Conservation (phyloP, 2,329 filamentous ascomycete species). For the Alternaria arbusti region DNA sequence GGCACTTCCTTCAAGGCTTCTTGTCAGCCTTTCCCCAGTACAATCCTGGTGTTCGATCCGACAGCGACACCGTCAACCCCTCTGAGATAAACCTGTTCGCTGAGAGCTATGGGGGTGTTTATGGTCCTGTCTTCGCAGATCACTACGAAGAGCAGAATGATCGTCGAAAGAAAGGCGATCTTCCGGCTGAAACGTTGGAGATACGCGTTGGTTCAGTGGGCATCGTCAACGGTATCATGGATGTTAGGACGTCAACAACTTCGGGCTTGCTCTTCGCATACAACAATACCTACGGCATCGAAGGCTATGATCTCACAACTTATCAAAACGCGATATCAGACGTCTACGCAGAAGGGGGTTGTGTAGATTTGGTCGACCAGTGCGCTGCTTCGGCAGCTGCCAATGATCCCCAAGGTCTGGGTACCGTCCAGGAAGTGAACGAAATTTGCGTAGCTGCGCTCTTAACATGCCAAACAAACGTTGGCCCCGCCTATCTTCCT, state of each 20-base stretch:
- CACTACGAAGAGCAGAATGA: constrained; percentile 68
- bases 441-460: background rate
- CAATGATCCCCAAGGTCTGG: constrained; percentile 45
- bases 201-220: constrained; percentile 69
- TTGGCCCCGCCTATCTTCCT: constrained; percentile 20
- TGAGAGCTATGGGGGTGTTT: constrained; percentile 74
- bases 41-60: constrained; percentile 55
- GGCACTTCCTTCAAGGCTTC: constrained; percentile 71
- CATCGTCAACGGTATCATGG: constrained; percentile 75
- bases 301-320: constrained; percentile 61
- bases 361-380: constrained; percentile 52
- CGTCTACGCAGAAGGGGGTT: constrained; percentile 59
- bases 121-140: constrained; percentile 68
- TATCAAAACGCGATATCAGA: constrained; percentile 55
- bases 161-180: constrained; percentile 57
- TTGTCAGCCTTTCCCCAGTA: constrained; percentile 65
- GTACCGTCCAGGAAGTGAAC: constrained; percentile 42
- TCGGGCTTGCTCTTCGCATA: constrained; percentile 64
- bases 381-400: constrained; percentile 41
- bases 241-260: constrained; percentile 66
- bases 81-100: constrained; percentile 70
- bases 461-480: constrained; percentile 32
- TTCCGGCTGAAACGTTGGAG: constrained; percentile 61
- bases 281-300: constrained; percentile 71
- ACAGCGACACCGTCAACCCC: constrained; percentile 46